phyloP scores from a whole-genome alignment of 352 stramenopile species.

The Globisporangium irregulare region DNA sequence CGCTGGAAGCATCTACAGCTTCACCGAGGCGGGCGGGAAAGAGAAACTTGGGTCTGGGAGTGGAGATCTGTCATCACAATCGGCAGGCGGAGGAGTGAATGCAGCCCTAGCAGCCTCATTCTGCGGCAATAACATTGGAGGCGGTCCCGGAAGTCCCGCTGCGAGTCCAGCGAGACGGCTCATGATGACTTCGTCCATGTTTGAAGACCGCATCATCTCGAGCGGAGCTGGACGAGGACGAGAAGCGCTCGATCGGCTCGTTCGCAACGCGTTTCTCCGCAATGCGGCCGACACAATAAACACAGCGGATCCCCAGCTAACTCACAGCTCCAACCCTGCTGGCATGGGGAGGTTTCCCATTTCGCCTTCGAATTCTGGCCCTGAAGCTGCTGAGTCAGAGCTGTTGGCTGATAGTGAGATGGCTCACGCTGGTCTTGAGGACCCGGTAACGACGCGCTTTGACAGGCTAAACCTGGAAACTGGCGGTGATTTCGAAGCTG shows the following conservation, averaged over 20 bases:
- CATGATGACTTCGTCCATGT: conserved; percentile 31
- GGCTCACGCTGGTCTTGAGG: background rate
- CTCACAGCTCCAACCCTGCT: background rate
- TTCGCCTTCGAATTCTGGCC: background rate
- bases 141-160: conserved; percentile 2
- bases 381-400: background rate
- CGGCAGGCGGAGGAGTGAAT: background rate
- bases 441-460: background rate
- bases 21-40: conserved; percentile 16
- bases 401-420: background rate
- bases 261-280: conserved; percentile 44
- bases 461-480: background rate
- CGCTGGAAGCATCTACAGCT: conserved; percentile 34
- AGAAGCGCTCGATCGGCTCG: conserved; percentile 53
- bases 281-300: conserved; percentile 15
- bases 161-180: conserved; percentile 14
- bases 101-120: background rate
- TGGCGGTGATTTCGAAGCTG: background rate
- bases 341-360: background rate
- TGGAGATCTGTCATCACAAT: background rate
- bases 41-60: conserved; percentile 7
- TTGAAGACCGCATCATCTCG: conserved; percentile 41
- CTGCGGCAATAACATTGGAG: background rate
- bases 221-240: conserved; percentile 44
- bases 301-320: background rate